A percentile compares a stretch with the other conserved stretches of the same genome.
These are phyloP conservation scores for Rhinocladiella similis DNA, from an alignment of 2,329 filamentous ascomycete species.

Conservation along the genomic window DNA sequence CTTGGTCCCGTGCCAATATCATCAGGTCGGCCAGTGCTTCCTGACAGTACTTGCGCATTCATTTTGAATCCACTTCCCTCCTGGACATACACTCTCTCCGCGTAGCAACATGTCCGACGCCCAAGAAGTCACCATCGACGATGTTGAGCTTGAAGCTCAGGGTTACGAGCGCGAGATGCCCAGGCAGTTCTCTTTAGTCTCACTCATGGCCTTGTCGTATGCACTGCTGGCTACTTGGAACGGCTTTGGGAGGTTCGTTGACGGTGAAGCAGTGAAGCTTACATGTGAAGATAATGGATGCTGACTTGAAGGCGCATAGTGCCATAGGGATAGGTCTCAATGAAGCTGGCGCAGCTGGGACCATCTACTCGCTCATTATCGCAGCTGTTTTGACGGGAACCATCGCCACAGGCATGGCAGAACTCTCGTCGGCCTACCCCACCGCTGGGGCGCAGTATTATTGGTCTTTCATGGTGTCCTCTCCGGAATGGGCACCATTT, in stretches of 20 bases:
- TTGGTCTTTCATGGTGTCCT: constrained; percentile 19
- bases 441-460: constrained; percentile 18
- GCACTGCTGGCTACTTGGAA: constrained; percentile 1
- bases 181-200: background rate
- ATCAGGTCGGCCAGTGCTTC: too few species aligned
- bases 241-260: background rate
- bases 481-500: constrained; percentile 10
- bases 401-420: constrained; percentile 4
- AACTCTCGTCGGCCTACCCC: constrained; percentile 4
- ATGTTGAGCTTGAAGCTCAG: background rate
- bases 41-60: too few species aligned
- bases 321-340: constrained; percentile 1
- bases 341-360: background rate
- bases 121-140: background rate
- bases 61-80: too few species aligned
- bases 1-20: too few species aligned
- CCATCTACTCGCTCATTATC: constrained; percentile 3
- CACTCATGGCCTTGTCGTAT: background rate
- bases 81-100: too few species aligned
- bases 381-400: constrained; percentile 5
- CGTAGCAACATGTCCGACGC: too few species aligned
- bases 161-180: background rate
- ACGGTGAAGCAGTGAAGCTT: too few species aligned
- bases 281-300: too few species aligned
- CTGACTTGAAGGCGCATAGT: background rate